Base-by-base conservation (phyloP, 31 red algal species). In the Odonthalia washingtoniensis region DNA sequence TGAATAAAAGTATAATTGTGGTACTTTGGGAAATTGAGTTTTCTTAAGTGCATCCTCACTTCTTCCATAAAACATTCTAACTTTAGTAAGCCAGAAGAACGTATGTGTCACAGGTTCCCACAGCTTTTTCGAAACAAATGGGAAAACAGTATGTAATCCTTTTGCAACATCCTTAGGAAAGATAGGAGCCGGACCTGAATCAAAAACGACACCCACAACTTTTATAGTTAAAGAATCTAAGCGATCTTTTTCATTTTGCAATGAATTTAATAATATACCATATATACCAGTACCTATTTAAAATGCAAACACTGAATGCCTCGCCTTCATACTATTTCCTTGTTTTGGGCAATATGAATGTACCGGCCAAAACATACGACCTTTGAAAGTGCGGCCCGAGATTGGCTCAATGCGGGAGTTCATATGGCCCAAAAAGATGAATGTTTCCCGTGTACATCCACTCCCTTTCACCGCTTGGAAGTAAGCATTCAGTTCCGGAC, bases 211-310 rank as follows among this genome's bases (percentile, higher is more conserved):
- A 5, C 94, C 97, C 2, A 74, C 80, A 52, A 99, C 80, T 53
- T 94, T 86, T 40, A 83, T 83, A 12, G 81, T 70, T 12, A 98
- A 57, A 40, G 68, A 70, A 6, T 94, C 85, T 9, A 95, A 81
- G 73, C 83, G 78, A 27, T 96, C 94, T 68, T 68, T 90, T 40
- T 93, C 89, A 63, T 90, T 74, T 24, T 87, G 78, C 21, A 97
- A 78, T 67, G 70, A 57, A 35, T 97, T 87, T 72, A 98, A 77
- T 84, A 98, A 70, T 18, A 92, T 79, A 4, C 96, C 96, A 70
- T 96, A 98, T 65, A 98, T 94, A 60, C 96, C 96, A 3, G 96
- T 98, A 65, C 96, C 96, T 78, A 98, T 98, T 21, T 85, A 93
- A 68, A 98, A 96, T 0, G 96, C 94, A 77, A n/a, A n/a, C n/a